Base-by-base conservation (phyloP, 108 stramenopile genomes). In the Cylindrotheca closterium region DNA sequence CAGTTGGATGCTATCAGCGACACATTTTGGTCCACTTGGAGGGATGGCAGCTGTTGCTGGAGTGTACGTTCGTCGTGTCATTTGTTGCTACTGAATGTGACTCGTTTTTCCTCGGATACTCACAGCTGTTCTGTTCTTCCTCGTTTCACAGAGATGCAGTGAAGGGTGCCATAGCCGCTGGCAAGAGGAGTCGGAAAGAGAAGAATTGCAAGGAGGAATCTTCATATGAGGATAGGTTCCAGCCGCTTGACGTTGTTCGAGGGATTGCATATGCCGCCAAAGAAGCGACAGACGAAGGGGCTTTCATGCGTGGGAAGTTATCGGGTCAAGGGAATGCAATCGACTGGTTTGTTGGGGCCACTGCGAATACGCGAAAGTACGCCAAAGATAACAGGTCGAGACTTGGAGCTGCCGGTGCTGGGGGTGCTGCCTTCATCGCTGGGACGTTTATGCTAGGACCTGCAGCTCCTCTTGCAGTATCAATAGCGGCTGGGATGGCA, bases 11-110 rank as follows among this genome's bases (percentile, higher is more conserved):
- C 3, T 8, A n/a, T 51, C 21, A 23, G 19, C 58, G 3, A 59
- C 30, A 21, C 21, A 17, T 2, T 32, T 59, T 23, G 58, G 34
- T 30, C 58, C 58, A 29, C 21, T 59, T 4, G 58, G 28, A 2
- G 58, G 58, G 15, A 22, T 59, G 15, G 58, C 58, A 22, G 58
- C 34, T 3, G 34, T 59, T n/a, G 34, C 31, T 4, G 58, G 58
- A 23, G 58, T 59, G 17, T n/a, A n/a, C n/a, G n/a, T n/a, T n/a
- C n/a, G n/a, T n/a, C n/a, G n/a, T n/a, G n/a, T n/a, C n/a, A n/a
- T n/a, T n/a, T n/a, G n/a, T n/a, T n/a, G n/a, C n/a, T n/a, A n/a
- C n/a, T n/a, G n/a, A n/a, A n/a, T n/a, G n/a, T n/a, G n/a, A n/a
- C n/a, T n/a, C n/a, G n/a, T n/a, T n/a, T n/a, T n/a, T n/a, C n/a